Percentiles rank a stretch among this genome's conserved stretches.
phyloP scores from a whole-genome alignment of 805 yeast species.

The Sungouiella blattae region DNA sequence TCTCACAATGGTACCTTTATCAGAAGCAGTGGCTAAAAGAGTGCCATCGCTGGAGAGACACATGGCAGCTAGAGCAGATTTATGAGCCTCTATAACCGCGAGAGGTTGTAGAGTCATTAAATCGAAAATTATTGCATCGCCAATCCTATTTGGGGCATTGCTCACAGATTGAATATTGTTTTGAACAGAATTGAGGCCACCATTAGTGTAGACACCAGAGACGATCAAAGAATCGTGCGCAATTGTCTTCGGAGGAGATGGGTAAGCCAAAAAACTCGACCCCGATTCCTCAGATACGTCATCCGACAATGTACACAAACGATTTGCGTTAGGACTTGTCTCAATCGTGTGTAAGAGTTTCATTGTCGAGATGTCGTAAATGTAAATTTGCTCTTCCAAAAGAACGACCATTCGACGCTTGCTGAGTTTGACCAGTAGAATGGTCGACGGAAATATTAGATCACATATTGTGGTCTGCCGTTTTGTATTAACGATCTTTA shows the following conservation, averaged over 20 bases:
- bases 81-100: constrained; percentile 83
- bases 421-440: constrained; percentile 37
- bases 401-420: constrained; percentile 31
- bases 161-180: constrained; percentile 40
- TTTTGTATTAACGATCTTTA: constrained; percentile 81
- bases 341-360: constrained; percentile 42
- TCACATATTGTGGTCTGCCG: constrained; percentile 47
- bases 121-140: constrained; percentile 79
- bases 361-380: constrained; percentile 41
- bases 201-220: constrained; percentile 38
- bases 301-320: constrained; percentile 59
- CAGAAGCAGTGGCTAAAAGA: constrained; percentile 83
- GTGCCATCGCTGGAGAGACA: constrained; percentile 72
- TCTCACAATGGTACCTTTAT: constrained; percentile 84
- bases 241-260: constrained; percentile 65
- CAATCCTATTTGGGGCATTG: constrained; percentile 46
- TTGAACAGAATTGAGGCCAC: constrained; percentile 37
- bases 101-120: constrained; percentile 69
- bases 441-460: constrained; percentile 39
- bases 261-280: constrained; percentile 62
- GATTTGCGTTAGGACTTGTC: constrained; percentile 43
- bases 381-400: constrained; percentile 42
- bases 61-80: constrained; percentile 65
- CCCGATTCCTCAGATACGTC: constrained; percentile 29
- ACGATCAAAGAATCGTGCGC: constrained; percentile 41